Conservation (phyloP, 2,329 filamentous ascomycete genomes). For the Trichophyton equinum region DNA sequence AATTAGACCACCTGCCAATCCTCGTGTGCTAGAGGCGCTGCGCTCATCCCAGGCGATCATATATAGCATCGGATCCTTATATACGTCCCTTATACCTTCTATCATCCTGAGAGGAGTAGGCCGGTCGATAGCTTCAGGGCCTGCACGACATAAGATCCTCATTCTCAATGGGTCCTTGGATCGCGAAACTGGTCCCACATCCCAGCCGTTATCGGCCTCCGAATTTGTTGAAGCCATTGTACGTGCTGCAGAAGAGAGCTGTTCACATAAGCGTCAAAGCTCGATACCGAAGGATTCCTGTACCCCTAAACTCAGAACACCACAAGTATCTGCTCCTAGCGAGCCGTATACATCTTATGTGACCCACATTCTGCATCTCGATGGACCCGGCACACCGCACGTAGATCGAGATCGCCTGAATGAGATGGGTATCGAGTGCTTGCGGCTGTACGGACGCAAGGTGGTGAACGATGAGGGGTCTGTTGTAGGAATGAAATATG, state of each 20-base stretch:
- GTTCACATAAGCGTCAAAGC: slow-evolving; percentile 31
- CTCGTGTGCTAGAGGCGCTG: slow-evolving; percentile 61
- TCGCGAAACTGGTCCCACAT: slow-evolving; percentile 67
- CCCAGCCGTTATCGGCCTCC: slow-evolving; percentile 53
- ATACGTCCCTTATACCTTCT: slow-evolving; percentile 76
- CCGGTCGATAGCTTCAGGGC: slow-evolving; percentile 43
- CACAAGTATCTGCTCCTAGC: slow-evolving; percentile 26
- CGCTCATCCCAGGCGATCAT: slow-evolving; percentile 55
- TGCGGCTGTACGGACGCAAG: slow-evolving; percentile 62
- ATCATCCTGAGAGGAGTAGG: slow-evolving; percentile 68
- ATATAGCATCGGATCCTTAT: slow-evolving; percentile 88
- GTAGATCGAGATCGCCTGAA: slow-evolving; percentile 56
- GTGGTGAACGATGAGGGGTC: slow-evolving; percentile 36
- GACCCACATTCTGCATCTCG: slow-evolving; percentile 71
- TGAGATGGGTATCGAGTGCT: slow-evolving; percentile 59
- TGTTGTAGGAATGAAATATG: slow-evolving; percentile 53
- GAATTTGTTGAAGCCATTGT: slow-evolving; percentile 77
- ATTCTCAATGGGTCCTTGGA: slow-evolving; percentile 76
- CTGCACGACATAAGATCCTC: slow-evolving; percentile 57
- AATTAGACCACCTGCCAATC: slow-evolving; percentile 72
- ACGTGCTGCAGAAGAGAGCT: slow-evolving; percentile 58
- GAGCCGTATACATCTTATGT: slow-evolving; percentile 52
- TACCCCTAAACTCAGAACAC: neutral
- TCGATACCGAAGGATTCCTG: neutral
- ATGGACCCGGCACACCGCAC: slow-evolving; percentile 54